Percentiles rank a stretch among this genome's conserved stretches.
phyloP scores from a whole-genome alignment of 176 grass and related monocot genomes.

The Oryza meyeriana region DNA sequence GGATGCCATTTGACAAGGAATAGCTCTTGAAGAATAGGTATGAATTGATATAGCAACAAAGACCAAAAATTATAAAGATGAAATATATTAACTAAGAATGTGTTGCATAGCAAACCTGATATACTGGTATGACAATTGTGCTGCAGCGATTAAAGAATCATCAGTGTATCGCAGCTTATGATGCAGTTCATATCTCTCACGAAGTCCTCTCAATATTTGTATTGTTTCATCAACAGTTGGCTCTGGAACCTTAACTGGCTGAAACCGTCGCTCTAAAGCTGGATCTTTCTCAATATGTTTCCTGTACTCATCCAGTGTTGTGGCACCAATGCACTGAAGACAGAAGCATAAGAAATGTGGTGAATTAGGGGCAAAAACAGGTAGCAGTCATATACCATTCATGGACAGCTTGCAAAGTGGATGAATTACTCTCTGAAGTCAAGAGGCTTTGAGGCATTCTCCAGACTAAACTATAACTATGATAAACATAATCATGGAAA shows the following conservation, averaged over 20 bases:
- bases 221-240: conserved; percentile 98
- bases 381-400: not conserved
- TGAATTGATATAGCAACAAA: not conserved
- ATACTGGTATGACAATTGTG: conserved; percentile 89
- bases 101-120: conserved; percentile 62
- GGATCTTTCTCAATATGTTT: conserved; percentile 99
- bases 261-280: conserved; percentile 92
- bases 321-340: conserved; percentile 95
- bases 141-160: conserved; percentile 84
- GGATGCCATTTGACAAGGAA: not conserved
- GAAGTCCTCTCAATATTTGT: conserved; percentile 90
- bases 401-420: not conserved
- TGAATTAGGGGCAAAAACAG: not conserved
- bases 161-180: conserved; percentile 93
- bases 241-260: conserved; percentile 96
- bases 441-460: not conserved
- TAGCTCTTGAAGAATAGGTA: not conserved
- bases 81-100: not conserved
- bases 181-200: conserved; percentile 94
- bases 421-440: not conserved
- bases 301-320: conserved; percentile 93
- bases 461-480: not conserved
- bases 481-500: conserved; percentile 3
- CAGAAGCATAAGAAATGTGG: conserved; percentile 22
- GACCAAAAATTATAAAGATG: not conserved